Evolutionary conservation across 495 filamentous ascomycete genomes (phyloP), one percentile per base, ranked within the genome.

Genomic region (Xylaria grammica): DNA sequence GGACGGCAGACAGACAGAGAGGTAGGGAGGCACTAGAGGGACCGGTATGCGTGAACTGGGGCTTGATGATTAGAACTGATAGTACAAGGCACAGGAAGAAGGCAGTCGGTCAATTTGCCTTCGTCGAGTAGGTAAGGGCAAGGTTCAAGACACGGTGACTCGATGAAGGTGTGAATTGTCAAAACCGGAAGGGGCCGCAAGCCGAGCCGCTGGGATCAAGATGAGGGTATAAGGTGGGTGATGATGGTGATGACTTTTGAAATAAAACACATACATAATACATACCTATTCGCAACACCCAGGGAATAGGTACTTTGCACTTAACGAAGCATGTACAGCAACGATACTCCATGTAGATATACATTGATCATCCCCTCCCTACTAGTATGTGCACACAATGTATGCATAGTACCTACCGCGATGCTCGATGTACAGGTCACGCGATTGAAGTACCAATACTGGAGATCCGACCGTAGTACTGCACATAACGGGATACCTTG

Each of bases 161-260:
- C 15, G 42, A 45, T 10, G 50, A 15, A 36, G 34, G 48, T 15
- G 3, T 10, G 34, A 29, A 17, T 26, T 46, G 32, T 15, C 32
- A 22, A 27, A 62, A 62, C 20, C 20, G 13, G 46, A 30, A 22
- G 36, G n/a, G 38, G 24, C 44, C 45, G 49, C 49, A 53, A 22
- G n/a, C 17, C 36, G 48, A 54, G 4, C 46, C 52, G 50, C 46
- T 48, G 50, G 56, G 55, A 57, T 60, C 52, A 60, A 67, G 55
- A 55, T 27, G 55, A 66, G 36, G 53, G 17, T 46, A 38, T 29
- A 46, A 56, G 30, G 60, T 69, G 44, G 53, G 32, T 62, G 29
- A 51, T 22, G 50, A 15, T 50, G 32, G 46, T 61, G 22, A 38
- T 40, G 34, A 26, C 26, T 34, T 32, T 29, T 29, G 46, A 36